Base-by-base conservation (phyloP, 1,139 yeast genomes). In the Groenewaldozyma auringiensis region DNA sequence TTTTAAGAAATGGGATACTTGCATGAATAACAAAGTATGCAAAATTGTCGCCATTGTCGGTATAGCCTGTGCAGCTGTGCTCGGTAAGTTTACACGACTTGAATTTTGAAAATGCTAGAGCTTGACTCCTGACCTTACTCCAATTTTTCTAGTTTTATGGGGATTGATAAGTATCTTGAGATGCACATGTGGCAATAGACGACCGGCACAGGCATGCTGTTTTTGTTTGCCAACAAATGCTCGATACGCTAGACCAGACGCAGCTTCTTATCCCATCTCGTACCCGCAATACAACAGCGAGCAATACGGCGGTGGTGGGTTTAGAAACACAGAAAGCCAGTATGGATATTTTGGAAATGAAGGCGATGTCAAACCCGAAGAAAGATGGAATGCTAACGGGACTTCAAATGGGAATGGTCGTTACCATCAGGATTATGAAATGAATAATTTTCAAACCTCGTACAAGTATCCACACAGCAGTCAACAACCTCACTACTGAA, bases 11-110 rank as follows among this genome's bases (percentile, higher is more conserved):
- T 85, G 94, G 94, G 78, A 81, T 59, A 76, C 84, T 2, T 85
- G 95, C 65, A 83, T 83, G 94, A 80, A 74, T 57, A 81, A 83
- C 62, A 77, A 67, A 35, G 71, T 80, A 35, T 85, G 95, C 65
- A 84, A 84, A 60, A 76, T 83, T 51, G 76, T 82, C 17, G 89
- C 85, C 8, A 84, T 85, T 42, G 83, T 83, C n/a, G 80, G 83
- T 3, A 81, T 84, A 1, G 78, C 72, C 0, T 57, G 85, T 11
- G 92, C 79, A 0, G 69, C 61, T 4, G 41, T 61, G 11, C 20
- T 61, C 6, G 44, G 6, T 60, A 76, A 40, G 46, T 75, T 31
- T 4, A 21, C 2, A 14, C 11, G 27, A 11, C 16, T 16, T 3
- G 11, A 9, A 14, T 3, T 3, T 4, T 6, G 21, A n/a, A 22